Base-by-base conservation (phyloP, 768 basidiomycete genomes). In the Astraeus odoratus region DNA sequence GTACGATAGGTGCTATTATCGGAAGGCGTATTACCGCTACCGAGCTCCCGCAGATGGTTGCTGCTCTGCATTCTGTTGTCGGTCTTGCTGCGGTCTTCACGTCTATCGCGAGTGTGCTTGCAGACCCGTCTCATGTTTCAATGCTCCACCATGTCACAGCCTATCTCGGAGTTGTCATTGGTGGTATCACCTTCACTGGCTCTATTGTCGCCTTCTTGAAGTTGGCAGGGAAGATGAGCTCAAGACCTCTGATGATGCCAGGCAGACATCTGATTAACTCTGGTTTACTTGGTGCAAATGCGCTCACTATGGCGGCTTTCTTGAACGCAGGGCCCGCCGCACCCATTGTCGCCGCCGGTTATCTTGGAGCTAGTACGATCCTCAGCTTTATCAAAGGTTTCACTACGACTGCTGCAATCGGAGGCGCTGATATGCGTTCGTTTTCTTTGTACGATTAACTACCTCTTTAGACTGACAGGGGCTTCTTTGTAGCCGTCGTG, bases 341-440 rank as follows among this genome's bases (percentile, higher is more conserved):
- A 3, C 89, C 90, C 3, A 61, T 78, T 7, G 65, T 88, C 44
- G 90, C 88, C 15, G 90, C 89, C 3, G 80, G 80, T 5, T 92
- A 83, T 66, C 70, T 93, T 1, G 77, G 81, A 33, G 75, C 75
- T 15, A 91, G 86, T 53, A 71, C 90, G 1, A 50, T 79, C 2
- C 68, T 93, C 42, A 90, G 86, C 57, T 92, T 92, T 64, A 73
- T 86, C 49, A 88, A 89, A 58, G 90, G 90, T 4, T 86, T 74
- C 63, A 93, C 90, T 0, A 87, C 86, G 2, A 91, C 89, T 8
- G 85, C 90, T 10, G 86, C 90, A n/a, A 88, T 93, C 50, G 90
- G 90, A 41, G 90, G 90, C 9, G 90, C 90, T 22, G 90, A 93
- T 58, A 93, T 93, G 90, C 90, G 88, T 90, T 55, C 45, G 86